phyloP scores from a whole-genome alignment of 2,329 filamentous ascomycete genomes.

The Lasiodiplodia gonubiensis region DNA sequence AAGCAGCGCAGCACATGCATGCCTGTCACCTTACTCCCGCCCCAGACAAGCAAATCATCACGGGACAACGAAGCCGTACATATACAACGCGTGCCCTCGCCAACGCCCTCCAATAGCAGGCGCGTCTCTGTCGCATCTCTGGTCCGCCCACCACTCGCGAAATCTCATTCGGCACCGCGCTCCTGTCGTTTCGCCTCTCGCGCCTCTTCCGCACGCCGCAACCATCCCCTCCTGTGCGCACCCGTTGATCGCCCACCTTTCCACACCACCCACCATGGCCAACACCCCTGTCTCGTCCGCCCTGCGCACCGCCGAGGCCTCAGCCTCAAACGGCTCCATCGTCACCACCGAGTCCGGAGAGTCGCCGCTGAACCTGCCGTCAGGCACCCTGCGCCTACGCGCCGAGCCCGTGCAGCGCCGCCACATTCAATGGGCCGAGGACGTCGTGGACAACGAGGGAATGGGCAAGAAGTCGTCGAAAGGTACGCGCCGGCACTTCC shows the following conservation, averaged over 20 bases:
- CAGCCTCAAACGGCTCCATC: constrained; percentile 33
- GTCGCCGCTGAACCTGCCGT: constrained; percentile 42
- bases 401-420: constrained; percentile 54
- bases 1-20: constrained; percentile 10
- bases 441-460: constrained; percentile 94
- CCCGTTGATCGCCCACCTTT: constrained; percentile 26
- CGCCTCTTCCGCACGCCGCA: constrained; percentile 19
- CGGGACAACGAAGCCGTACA: constrained; percentile 45
- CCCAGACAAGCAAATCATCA: constrained; percentile 37
- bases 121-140: constrained; percentile 22
- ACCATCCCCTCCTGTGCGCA: constrained; percentile 14
- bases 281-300: constrained; percentile 32
- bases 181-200: constrained; percentile 8
- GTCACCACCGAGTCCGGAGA: constrained; percentile 41
- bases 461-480: constrained; percentile 94
- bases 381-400: constrained; percentile 49
- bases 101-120: constrained; percentile 27
- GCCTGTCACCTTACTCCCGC: constrained; percentile 9
- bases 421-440: constrained; percentile 88
- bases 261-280: constrained; percentile 35
- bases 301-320: constrained; percentile 31
- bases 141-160: constrained; percentile 33
- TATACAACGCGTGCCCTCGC: constrained; percentile 33
- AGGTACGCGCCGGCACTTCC: constrained; percentile 60
- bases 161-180: constrained; percentile 30